These are phyloP conservation scores for Lactarius sanguifluus DNA, from an alignment of 768 basidiomycete genomes.

Conservation along the genomic window DNA sequence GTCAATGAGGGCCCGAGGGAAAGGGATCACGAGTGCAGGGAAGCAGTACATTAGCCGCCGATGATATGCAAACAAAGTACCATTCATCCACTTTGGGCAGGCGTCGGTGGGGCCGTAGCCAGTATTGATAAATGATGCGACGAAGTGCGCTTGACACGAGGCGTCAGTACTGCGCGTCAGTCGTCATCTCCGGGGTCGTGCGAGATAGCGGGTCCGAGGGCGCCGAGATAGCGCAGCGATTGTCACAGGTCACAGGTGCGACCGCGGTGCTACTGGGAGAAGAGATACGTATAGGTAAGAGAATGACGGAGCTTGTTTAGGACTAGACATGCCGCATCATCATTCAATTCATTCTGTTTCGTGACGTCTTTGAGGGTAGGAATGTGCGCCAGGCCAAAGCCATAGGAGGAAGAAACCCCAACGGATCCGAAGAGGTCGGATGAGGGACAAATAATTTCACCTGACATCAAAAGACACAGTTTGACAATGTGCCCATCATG, in stretches of 20 bases:
- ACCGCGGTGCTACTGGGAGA: conserved; percentile 14
- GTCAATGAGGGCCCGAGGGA: background rate
- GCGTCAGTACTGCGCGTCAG: background rate
- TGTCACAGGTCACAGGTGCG: conserved; percentile 18
- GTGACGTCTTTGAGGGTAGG: conserved; percentile 1
- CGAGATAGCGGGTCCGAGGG: conserved; percentile 21
- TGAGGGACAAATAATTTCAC: background rate
- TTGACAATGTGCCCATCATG: background rate
- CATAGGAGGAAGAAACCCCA: conserved; percentile 1
- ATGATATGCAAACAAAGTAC: conserved; percentile 1
- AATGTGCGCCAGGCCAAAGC: conserved; percentile 6
- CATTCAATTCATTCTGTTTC: conserved; percentile 8
- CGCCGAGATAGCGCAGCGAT: background rate
- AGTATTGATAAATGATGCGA: background rate
- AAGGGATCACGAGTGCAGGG: background rate
- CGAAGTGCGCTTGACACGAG: conserved; percentile 21
- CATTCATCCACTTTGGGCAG: background rate
- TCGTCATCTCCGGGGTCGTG: conserved; percentile 16
- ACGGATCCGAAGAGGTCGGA: conserved; percentile 22
- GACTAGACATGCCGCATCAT: conserved; percentile 1
- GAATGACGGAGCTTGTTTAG: background rate
- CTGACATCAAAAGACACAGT: conserved; percentile 16
- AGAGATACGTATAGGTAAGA: background rate
- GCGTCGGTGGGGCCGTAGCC: background rate
- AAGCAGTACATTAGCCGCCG: background rate